phyloP scores from a whole-genome alignment of 2,329 filamentous ascomycete species.

The Calonectria henricotiae region DNA sequence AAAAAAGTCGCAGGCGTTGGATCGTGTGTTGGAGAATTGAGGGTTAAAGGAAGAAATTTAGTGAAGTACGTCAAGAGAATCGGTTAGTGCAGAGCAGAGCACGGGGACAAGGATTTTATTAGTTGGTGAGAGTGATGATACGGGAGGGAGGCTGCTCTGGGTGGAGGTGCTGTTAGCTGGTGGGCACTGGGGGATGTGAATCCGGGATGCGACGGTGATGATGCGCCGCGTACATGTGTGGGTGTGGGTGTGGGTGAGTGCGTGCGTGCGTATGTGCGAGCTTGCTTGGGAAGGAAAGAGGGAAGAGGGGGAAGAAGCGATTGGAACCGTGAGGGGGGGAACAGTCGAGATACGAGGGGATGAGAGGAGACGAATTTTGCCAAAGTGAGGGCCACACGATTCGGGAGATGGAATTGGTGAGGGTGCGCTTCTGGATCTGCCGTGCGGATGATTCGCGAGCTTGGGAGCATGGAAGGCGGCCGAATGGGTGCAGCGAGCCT shows the following conservation, averaged over 20 bases:
- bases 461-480: slow-evolving; percentile 17
- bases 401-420: slow-evolving; percentile 20
- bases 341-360: slow-evolving; percentile 6
- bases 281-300: not conserved
- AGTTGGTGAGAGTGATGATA: slow-evolving; percentile 34
- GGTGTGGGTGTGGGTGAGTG: not conserved
- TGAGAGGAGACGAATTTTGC: slow-evolving; percentile 19
- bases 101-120: slow-evolving; percentile 30
- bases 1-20: slow-evolving; percentile 41
- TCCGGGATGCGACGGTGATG: slow-evolving; percentile 37
- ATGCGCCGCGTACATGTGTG: slow-evolving; percentile 33
- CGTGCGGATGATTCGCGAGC: slow-evolving; percentile 23
- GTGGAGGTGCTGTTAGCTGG: slow-evolving; percentile 33
- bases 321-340: slow-evolving; percentile 19
- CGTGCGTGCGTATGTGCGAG: not conserved
- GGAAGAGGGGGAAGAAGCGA: slow-evolving; percentile 12
- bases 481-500: slow-evolving; percentile 16
- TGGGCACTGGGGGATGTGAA: slow-evolving; percentile 33
- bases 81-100: slow-evolving; percentile 32
- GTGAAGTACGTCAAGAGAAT: slow-evolving; percentile 30
- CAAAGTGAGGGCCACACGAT: slow-evolving; percentile 24
- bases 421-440: slow-evolving; percentile 22
- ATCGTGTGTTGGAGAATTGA: slow-evolving; percentile 20
- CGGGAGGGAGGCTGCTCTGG: slow-evolving; percentile 24
- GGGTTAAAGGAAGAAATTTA: slow-evolving; percentile 17